phyloP scores from a whole-genome alignment of 2,329 filamentous ascomycete genomes.

The Colletotrichum camelliae region DNA sequence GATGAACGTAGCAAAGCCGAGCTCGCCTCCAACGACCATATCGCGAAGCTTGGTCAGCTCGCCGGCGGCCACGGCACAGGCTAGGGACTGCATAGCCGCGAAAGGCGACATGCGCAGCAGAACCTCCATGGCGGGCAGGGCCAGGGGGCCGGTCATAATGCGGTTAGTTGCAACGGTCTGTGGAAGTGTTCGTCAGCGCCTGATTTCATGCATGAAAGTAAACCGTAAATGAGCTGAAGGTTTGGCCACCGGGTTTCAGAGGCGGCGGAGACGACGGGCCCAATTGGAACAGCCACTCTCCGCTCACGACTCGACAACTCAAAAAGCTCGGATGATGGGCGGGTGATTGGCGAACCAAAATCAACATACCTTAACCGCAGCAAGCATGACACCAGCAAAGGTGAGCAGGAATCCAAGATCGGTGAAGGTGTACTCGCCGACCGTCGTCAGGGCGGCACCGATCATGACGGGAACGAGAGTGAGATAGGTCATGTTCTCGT shows the following conservation, averaged over 20 bases:
- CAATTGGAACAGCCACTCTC: slow-evolving; percentile 1
- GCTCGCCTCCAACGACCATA: slow-evolving; percentile 37
- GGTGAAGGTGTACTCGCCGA: slow-evolving; percentile 69
- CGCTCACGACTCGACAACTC: background rate
- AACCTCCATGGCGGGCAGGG: slow-evolving; percentile 63
- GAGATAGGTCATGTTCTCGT: slow-evolving; percentile 61
- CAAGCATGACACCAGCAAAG: slow-evolving; percentile 58
- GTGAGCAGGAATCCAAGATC: slow-evolving; percentile 60
- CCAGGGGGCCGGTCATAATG: slow-evolving; percentile 66
- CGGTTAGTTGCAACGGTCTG: slow-evolving; percentile 67
- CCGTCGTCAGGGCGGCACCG: slow-evolving; percentile 64
- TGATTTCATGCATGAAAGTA: background rate
- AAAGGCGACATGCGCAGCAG: slow-evolving; percentile 68
- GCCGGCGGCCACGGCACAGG: slow-evolving; percentile 56
- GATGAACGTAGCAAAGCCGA: slow-evolving; percentile 40
- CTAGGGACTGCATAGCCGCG: slow-evolving; percentile 59
- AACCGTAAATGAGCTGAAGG: background rate
- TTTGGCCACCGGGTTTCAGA: slow-evolving; percentile 5
- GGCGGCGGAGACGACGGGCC: background rate
- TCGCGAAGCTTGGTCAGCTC: slow-evolving; percentile 52
- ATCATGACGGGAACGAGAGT: slow-evolving; percentile 65
- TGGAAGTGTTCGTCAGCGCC: background rate
- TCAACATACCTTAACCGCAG: slow-evolving; percentile 55
- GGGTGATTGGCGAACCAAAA: background rate
- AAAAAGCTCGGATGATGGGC: slow-evolving; percentile 1